phyloP scores from a whole-genome alignment of 129 eudicot species.

The Flaveria linearis region DNA sequence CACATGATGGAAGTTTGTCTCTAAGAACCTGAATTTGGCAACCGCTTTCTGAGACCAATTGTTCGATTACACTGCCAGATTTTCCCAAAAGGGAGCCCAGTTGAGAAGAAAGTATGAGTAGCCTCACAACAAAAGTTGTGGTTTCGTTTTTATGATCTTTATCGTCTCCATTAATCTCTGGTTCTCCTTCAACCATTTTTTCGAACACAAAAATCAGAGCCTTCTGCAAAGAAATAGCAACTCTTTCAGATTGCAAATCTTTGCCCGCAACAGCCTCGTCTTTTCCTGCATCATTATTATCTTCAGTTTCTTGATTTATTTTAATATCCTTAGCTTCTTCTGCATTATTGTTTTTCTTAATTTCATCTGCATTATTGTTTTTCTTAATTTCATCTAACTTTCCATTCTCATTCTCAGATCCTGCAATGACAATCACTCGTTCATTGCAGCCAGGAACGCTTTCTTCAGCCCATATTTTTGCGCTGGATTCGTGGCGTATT shows the following conservation, averaged over 20 bases:
- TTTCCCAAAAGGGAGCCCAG: conserved; percentile 71
- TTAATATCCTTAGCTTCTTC: conserved; percentile 36
- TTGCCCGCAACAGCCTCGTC: conserved; percentile 39
- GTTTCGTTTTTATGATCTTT: conserved; percentile 42
- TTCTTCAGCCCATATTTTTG: conserved; percentile 70
- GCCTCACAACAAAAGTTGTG: conserved; percentile 45
- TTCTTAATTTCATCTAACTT: conserved; percentile 34
- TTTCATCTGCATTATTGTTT: conserved; percentile 34
- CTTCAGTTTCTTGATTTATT: conserved; percentile 31
- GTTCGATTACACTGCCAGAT: conserved; percentile 65
- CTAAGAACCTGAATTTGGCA: conserved; percentile 70
- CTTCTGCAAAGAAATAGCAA: conserved; percentile 58
- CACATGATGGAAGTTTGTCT: conserved; percentile 77
- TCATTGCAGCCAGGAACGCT: conserved; percentile 73
- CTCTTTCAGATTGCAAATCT: conserved; percentile 41
- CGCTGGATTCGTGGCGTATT: conserved; percentile 71
- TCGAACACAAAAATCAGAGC: conserved; percentile 74
- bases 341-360: conserved; percentile 33
- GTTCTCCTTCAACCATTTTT: conserved; percentile 58
- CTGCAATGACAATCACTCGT: conserved; percentile 60
- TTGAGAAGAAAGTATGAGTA: conserved; percentile 74
- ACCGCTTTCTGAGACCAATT: conserved; percentile 79
- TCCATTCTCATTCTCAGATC: conserved; percentile 53
- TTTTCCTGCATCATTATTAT: conserved; percentile 41
- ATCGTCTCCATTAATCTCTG: conserved; percentile 51